Conservation (phyloP, 352 stramenopile genomes). For the Phytophthora constricta region DNA sequence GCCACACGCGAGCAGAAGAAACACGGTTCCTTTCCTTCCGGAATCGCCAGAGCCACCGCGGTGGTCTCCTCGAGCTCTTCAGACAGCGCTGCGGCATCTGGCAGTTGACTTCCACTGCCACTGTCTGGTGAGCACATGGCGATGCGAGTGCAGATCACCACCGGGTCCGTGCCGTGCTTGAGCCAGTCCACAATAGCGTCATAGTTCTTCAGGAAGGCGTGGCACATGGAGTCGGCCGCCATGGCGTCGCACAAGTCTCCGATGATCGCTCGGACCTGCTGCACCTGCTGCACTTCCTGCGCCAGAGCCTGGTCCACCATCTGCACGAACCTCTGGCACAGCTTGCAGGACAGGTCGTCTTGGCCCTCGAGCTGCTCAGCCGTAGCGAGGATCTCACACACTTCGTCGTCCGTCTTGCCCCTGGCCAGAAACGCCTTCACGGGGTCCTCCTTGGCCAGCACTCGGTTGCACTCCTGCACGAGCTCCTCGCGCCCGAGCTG, state of each 20-base stretch:
- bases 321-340: slow-evolving; percentile 80
- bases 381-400: slow-evolving; percentile 50
- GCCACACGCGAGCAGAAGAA: slow-evolving; percentile 57
- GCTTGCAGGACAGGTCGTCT: slow-evolving; percentile 64
- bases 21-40: slow-evolving; percentile 37
- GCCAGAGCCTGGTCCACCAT: slow-evolving; percentile 69
- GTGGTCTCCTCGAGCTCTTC: slow-evolving; percentile 20
- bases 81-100: background rate
- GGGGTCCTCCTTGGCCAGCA: slow-evolving; percentile 51
- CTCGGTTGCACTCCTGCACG: slow-evolving; percentile 46
- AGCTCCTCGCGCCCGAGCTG: slow-evolving; percentile 43
- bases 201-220: slow-evolving; percentile 76
- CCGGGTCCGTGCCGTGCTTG: slow-evolving; percentile 67
- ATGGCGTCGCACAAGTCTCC: slow-evolving; percentile 80
- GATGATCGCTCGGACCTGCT: slow-evolving; percentile 76
- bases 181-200: slow-evolving; percentile 84
- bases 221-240: slow-evolving; percentile 76
- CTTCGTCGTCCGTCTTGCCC: slow-evolving; percentile 52
- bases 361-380: slow-evolving; percentile 32
- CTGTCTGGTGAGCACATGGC: slow-evolving; percentile 61
- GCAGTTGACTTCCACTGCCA: slow-evolving; percentile 14
- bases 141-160: slow-evolving; percentile 63
- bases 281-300: slow-evolving; percentile 64
- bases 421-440: slow-evolving; percentile 48
- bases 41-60: slow-evolving; percentile 7